Percentiles rank a stretch among this genome's conserved stretches.
Evolutionary conservation across 768 basidiomycete species (phyloP).

Genomic region (Jaapia argillacea): DNA sequence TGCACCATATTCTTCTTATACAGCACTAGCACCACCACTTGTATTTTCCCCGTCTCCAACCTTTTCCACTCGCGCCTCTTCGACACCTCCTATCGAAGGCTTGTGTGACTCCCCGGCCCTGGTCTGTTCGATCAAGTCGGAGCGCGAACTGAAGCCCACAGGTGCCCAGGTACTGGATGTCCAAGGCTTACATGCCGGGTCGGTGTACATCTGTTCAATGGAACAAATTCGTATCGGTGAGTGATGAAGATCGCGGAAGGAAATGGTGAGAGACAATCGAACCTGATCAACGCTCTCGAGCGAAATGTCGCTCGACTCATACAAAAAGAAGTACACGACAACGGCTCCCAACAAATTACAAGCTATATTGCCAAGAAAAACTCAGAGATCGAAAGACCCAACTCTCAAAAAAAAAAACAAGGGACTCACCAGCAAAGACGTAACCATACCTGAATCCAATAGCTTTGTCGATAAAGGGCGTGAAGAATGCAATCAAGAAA

Average conservation of each 20-base stretch:
- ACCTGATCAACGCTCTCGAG: constrained; percentile 61
- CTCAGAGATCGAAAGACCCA: not conserved
- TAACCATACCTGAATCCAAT: constrained; percentile 61
- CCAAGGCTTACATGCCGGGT: constrained; percentile 59
- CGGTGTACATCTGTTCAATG: constrained; percentile 60
- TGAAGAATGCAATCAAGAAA: constrained; percentile 69
- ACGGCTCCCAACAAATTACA: constrained; percentile 51
- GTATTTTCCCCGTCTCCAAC: constrained; percentile 24
- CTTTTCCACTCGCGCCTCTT: constrained; percentile 19
- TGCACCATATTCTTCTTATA: no score
- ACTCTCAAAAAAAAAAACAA: not conserved
- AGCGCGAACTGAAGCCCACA: constrained; percentile 36
- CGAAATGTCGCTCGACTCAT: constrained; percentile 58
- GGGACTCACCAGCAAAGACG: constrained; percentile 40
- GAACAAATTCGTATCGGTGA: no score
- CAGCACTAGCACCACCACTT: no score
- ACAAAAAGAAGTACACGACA: constrained; percentile 65
- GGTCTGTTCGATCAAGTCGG: constrained; percentile 33
- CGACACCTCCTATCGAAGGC: constrained; percentile 12
- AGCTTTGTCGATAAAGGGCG: constrained; percentile 53
- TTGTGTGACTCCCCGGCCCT: constrained; percentile 30
- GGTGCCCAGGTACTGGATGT: constrained; percentile 52
- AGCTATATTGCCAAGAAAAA: constrained; percentile 7
- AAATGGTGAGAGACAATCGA: no score
- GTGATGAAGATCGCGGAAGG: no score